Evolutionary conservation across 2,329 filamentous ascomycete genomes (phyloP).

Genomic region (Daldinia sp.): DNA sequence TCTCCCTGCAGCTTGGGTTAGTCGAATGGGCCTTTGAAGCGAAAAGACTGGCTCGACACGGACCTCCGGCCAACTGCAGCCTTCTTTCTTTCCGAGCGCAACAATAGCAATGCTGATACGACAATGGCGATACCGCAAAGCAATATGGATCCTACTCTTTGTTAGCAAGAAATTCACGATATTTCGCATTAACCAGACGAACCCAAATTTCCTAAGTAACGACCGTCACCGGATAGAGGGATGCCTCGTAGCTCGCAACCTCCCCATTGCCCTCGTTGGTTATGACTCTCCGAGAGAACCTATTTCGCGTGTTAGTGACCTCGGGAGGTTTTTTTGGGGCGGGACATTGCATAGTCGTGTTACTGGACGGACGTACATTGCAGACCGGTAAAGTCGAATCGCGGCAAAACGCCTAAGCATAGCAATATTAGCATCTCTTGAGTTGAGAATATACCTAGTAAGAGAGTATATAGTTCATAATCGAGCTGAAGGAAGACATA

Average conservation of each 20-base stretch:
- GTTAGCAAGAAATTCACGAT: constrained; percentile 34
- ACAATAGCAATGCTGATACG: constrained; percentile 71
- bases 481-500: constrained; percentile 47
- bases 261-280: constrained; percentile 67
- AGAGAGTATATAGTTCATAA: not conserved
- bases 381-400: constrained; percentile 85
- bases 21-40: constrained; percentile 35
- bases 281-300: constrained; percentile 70
- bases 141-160: constrained; percentile 78
- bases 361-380: constrained; percentile 69
- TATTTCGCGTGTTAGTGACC: constrained; percentile 48
- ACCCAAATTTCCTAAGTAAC: constrained; percentile 84
- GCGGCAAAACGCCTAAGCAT: constrained; percentile 76
- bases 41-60: constrained; percentile 37
- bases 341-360: constrained; percentile 10
- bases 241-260: constrained; percentile 84
- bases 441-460: too few species aligned
- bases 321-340: not conserved
- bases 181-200: constrained; percentile 46
- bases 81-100: constrained; percentile 85
- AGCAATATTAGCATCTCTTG: constrained; percentile 33
- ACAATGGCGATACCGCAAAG: constrained; percentile 80
- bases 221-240: constrained; percentile 64
- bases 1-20: constrained; percentile 71
- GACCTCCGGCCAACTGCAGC: constrained; percentile 94